phyloP scores from a whole-genome alignment of 139 green algal species.

The Chlamydomonas eustigma region DNA sequence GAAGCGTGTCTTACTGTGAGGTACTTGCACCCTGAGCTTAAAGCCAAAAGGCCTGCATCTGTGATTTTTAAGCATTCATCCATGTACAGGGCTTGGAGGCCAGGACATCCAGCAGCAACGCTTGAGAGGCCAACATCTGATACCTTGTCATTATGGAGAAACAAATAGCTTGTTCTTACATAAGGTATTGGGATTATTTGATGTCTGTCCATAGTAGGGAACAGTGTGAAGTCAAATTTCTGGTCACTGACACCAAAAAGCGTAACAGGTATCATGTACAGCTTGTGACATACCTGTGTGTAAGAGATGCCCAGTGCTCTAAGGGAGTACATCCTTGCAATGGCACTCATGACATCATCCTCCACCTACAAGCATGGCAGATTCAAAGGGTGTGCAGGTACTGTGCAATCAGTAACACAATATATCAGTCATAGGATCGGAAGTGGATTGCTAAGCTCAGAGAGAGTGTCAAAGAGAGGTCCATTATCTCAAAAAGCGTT shows the following conservation, averaged over 20 bases:
- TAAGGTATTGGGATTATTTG: too few relatives aligned
- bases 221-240: too few relatives aligned
- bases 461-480: too few relatives aligned
- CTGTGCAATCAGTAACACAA: too few relatives aligned
- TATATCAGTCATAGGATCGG: too few relatives aligned
- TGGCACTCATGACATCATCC: constrained; percentile 18
- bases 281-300: not conserved
- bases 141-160: too few relatives aligned
- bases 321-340: constrained; percentile 3
- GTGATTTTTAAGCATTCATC: constrained; percentile 31
- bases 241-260: too few relatives aligned
- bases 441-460: too few relatives aligned
- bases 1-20: constrained; percentile 24
- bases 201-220: too few relatives aligned
- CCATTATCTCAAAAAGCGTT: too few relatives aligned
- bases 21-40: constrained; percentile 19
- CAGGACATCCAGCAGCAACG: constrained; percentile 15
- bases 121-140: constrained; percentile 20
- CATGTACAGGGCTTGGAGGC: constrained; percentile 30
- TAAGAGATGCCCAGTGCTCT: constrained; percentile 3
- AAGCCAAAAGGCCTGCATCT: constrained; percentile 25
- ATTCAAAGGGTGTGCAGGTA: too few relatives aligned
- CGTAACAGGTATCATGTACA: not conserved
- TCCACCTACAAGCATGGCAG: constrained; percentile 17
- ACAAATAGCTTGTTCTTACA: too few relatives aligned